Evolutionary conservation across 192 early-diverging fungal genomes (phyloP).

Genomic region (Backusella mclennaniae): DNA sequence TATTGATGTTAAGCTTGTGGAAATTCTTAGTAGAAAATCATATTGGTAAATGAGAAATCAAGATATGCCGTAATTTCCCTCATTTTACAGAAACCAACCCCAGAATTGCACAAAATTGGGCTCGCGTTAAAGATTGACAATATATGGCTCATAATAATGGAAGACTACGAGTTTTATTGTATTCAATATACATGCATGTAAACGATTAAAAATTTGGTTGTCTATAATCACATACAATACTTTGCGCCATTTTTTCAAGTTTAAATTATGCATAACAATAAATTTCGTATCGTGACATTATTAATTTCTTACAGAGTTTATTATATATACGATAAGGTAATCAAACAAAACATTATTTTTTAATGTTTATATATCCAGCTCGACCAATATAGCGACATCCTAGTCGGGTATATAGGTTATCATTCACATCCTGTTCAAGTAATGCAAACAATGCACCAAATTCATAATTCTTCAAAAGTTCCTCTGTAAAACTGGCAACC

Average conservation of each 20-base stretch:
- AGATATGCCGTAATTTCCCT: not conserved
- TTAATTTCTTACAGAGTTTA: not conserved
- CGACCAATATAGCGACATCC: not conserved
- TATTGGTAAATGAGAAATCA: not conserved
- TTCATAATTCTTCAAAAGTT: not conserved
- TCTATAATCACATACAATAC: too few relatives aligned
- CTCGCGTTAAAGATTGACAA: not conserved
- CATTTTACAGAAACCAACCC: not conserved
- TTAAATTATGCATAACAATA: not conserved
- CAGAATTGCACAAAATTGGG: too few relatives aligned
- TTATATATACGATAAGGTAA: not conserved
- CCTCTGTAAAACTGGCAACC: not conserved
- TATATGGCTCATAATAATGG: not conserved
- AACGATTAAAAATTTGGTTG: too few relatives aligned
- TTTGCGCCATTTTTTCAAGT: too few relatives aligned
- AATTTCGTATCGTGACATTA: not conserved
- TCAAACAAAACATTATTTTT: not conserved
- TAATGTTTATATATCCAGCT: not conserved
- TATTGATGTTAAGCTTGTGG: not conserved
- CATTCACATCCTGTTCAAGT: not conserved
- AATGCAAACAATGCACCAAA: not conserved
- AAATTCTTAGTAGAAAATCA: not conserved
- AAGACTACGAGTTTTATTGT: not conserved
- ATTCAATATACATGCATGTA: not conserved
- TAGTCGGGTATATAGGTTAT: not conserved